Percentiles rank a stretch among this genome's conserved stretches.
Conservation (phyloP, 2,329 filamentous ascomycete species). For the Fusarium beomiforme region DNA sequence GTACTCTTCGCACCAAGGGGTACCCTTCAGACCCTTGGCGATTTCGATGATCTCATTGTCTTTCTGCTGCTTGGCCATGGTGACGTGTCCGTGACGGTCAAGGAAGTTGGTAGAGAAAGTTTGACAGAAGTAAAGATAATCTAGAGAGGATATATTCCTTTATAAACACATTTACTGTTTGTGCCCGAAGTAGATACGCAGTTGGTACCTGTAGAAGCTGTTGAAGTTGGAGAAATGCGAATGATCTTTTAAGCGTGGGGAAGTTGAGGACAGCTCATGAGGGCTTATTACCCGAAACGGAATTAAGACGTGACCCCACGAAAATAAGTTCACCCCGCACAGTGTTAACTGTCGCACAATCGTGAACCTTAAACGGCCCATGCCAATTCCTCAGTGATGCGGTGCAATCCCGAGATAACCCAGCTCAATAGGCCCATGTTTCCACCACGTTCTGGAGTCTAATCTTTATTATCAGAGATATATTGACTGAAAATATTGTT, state of each 20-base stretch:
- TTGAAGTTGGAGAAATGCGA: neutral
- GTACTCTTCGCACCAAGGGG: constrained; percentile 40
- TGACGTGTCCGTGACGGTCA: neutral
- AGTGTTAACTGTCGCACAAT: neutral
- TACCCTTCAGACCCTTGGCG: constrained; percentile 29
- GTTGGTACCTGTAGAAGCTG: neutral
- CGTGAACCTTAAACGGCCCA: neutral
- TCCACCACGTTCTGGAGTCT: neutral
- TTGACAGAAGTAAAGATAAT: too few relatives aligned
- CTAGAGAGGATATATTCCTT: neutral
- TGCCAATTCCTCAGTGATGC: neutral
- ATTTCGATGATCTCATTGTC: constrained; percentile 35
- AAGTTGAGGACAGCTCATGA: neutral
- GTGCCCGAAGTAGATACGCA: neutral
- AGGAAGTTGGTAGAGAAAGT: fast-evolving
- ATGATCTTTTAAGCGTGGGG: neutral
- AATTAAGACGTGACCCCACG: neutral
- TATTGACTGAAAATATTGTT: neutral
- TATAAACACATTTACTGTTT: fast-evolving
- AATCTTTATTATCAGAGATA: neutral
- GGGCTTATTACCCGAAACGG: neutral
- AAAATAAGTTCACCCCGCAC: neutral
- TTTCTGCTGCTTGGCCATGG: constrained; percentile 35
- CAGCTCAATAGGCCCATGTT: neutral
- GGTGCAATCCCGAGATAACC: neutral